Evolutionary conservation across 345 rosid species (phyloP), one percentile per base, ranked within the genome.

Genomic region (Ceriops zippeliana): DNA sequence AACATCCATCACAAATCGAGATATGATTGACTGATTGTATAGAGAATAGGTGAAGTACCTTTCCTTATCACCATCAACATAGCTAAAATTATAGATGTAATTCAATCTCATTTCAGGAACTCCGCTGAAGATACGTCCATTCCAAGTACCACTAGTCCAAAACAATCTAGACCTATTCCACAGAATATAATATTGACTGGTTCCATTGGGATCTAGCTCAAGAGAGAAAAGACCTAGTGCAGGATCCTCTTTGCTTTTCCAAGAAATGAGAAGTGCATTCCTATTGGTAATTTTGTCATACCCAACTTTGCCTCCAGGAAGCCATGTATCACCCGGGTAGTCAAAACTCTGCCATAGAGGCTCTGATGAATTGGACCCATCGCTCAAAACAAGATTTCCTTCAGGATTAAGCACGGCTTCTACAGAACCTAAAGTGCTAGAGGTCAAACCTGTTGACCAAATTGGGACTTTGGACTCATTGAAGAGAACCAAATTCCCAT

Each of bases 21-120:
- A 61, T n/a, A 66, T 2, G 13, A 57, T 15, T 1, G 71, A 57
- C 0, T 5, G 5, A 67, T 72, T 68, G 35, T 63, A 66, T 7
- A 81, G 27, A 22, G 68, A 68, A 66, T 75, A 81, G n/a, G 70
- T 62, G 66, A 81, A 81, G 63, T 75, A 81, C 42, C 73, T 75
- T 42, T 78, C 82, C 11, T 78, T 75, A 46, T 66, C 69, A 19
- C 72, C 67, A 8, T 28, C 4, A 3, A 21, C 6, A 58, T 52
- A 81, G 58, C 62, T 72, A 61, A 58, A 78, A 21, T 78, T 75
- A 56, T 4, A 72, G 47, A 70, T 13, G 62, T 51, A 60, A 51
- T 64, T 70, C 54, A 38, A 0, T 13, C 57, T 63, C 78, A 75
- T 78, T 49, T 66, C 82, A 62, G 84, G 81, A 49, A 81, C 61